Evolutionary conservation across 768 basidiomycete genomes (phyloP).

Genomic region (Mycena olivaceomarginata): DNA sequence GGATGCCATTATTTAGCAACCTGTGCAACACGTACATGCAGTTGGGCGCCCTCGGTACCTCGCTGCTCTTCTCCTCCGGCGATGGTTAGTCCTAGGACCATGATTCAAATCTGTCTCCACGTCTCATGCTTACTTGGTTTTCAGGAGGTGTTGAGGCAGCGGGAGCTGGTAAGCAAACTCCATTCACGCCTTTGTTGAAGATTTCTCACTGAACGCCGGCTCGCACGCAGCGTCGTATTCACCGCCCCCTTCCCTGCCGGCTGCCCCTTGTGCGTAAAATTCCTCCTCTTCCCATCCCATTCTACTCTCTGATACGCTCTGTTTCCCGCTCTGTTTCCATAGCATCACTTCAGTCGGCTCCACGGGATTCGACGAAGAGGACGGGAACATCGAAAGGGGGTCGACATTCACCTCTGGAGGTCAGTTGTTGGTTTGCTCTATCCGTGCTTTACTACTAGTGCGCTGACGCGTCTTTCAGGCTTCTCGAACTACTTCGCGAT

Average conservation of each 20-base stretch:
- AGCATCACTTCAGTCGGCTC: constrained; percentile 23
- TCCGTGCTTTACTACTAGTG: not conserved
- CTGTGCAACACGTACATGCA: constrained; percentile 53
- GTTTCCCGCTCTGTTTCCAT: too few relatives aligned
- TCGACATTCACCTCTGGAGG: constrained; percentile 65
- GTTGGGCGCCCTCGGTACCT: constrained; percentile 51
- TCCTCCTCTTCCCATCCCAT: constrained; percentile 18
- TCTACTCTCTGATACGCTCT: constrained; percentile 20
- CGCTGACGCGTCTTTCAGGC: constrained; percentile 51
- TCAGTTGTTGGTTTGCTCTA: constrained; percentile 36
- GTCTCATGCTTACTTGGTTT: constrained; percentile 5
- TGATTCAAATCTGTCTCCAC: constrained; percentile 7
- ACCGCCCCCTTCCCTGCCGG: too few relatives aligned
- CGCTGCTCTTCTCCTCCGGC: constrained; percentile 11
- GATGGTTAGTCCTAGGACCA: constrained; percentile 47
- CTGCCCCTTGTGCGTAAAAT: constrained; percentile 18
- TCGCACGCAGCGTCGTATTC: too few relatives aligned
- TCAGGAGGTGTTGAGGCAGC: constrained; percentile 15
- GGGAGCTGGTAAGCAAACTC: constrained; percentile 19
- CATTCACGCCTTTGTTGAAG: constrained; percentile 5
- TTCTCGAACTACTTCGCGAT: constrained; percentile 62
- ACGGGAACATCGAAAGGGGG: constrained; percentile 61
- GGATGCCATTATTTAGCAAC: constrained; percentile 16
- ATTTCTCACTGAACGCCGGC: constrained; percentile 8
- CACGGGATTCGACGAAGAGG: too few relatives aligned